Evolutionary conservation across 805 yeast species (phyloP).

Genomic region (Yamadazyma tumulicola): DNA sequence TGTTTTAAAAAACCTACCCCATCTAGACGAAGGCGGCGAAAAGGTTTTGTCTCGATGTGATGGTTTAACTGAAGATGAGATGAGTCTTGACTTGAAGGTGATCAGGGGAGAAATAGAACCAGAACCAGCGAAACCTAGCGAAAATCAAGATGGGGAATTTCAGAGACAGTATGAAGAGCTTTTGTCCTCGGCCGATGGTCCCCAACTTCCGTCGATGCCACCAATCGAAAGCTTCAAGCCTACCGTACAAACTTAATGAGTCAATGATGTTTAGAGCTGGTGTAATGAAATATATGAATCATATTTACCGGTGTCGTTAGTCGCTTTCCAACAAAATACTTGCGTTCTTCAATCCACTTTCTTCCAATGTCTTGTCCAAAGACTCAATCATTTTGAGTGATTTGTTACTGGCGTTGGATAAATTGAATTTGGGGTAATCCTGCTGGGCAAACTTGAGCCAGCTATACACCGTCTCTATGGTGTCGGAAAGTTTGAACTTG

Average conservation of each 20-base stretch:
- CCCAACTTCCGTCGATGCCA: constrained; percentile 8
- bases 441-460: constrained; percentile 54
- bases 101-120: background rate
- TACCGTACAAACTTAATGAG: background rate
- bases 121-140: background rate
- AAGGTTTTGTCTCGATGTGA: constrained; percentile 14
- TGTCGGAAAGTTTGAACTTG: constrained; percentile 56
- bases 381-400: constrained; percentile 53
- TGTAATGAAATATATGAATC: constrained; percentile 5
- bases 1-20: constrained; percentile 6
- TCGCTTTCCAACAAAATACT: constrained; percentile 64
- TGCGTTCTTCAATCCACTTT: constrained; percentile 80
- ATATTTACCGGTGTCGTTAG: background rate
- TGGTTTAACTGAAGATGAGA: constrained; percentile 22
- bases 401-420: constrained; percentile 32
- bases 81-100: constrained; percentile 19
- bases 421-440: constrained; percentile 45
- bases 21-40: too few relatives aligned
- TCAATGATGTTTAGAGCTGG: background rate
- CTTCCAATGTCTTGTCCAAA: constrained; percentile 58
- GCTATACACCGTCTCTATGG: constrained; percentile 58
- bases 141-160: background rate
- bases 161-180: constrained; percentile 4
- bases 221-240: constrained; percentile 8
- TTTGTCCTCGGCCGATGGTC: background rate